Evolutionary conservation across 192 early-diverging fungal genomes (phyloP).

Genomic region (Mortierella alpina): DNA sequence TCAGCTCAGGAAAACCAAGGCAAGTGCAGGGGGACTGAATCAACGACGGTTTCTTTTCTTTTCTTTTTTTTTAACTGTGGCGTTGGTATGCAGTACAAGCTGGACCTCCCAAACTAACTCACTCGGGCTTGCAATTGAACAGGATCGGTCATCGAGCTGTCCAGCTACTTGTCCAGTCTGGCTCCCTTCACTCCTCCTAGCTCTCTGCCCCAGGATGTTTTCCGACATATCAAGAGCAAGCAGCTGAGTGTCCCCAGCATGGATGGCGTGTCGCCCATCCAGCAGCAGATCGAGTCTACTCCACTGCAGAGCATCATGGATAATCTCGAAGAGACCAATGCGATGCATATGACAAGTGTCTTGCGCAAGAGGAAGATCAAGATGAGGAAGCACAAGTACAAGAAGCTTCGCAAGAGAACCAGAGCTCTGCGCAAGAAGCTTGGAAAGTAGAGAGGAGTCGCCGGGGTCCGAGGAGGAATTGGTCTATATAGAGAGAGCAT

Average conservation of each 20-base stretch:
- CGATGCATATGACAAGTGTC: constrained; percentile 78
- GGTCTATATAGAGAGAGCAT: background rate
- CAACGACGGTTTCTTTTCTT: no score
- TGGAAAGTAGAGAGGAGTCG: constrained; percentile 66
- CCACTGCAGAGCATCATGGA: constrained; percentile 24
- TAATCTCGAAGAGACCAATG: constrained; percentile 27
- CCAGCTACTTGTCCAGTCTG: constrained; percentile 49
- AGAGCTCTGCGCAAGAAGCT: constrained; percentile 81
- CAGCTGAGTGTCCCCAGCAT: constrained; percentile 11
- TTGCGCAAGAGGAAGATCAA: constrained; percentile 87
- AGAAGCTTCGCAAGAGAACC: constrained; percentile 84
- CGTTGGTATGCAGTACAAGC: no score
- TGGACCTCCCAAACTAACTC: no score
- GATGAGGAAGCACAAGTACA: constrained; percentile 98
- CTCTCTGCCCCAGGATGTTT: constrained; percentile 20
- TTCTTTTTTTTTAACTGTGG: no score
- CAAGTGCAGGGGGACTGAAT: background rate
- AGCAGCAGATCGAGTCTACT: background rate
- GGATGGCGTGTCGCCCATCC: constrained; percentile 2
- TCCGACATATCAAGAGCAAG: constrained; percentile 17
- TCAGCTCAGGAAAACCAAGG: constrained; percentile 17
- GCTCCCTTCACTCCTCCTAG: constrained; percentile 56
- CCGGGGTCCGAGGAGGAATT: background rate
- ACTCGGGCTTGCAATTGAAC: background rate
- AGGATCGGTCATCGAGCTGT: constrained; percentile 35